A percentile compares a stretch with the other conserved stretches of the same genome.
Conservation (phyloP, 225 moss, liverwort and hornwort species). For the Straminergon stramineum region DNA sequence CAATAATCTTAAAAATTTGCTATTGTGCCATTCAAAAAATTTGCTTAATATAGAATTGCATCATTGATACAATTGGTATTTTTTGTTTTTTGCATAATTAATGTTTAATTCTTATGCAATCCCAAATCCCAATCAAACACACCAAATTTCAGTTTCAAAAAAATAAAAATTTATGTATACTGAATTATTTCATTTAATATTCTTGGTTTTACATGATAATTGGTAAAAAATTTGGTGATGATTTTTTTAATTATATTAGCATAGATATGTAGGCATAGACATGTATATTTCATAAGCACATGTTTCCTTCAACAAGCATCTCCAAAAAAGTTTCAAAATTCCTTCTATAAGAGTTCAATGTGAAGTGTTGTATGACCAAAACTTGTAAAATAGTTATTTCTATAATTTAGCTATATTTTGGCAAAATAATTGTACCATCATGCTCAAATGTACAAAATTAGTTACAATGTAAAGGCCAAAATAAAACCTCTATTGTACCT, state of each 20-base stretch:
- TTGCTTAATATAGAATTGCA: background rate
- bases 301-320: background rate
- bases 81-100: background rate
- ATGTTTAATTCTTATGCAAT: background rate
- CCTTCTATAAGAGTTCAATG: fast-evolving
- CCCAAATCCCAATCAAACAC: background rate
- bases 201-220: background rate
- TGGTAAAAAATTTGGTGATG: background rate
- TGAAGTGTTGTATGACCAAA: fast-evolving
- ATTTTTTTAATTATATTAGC: background rate
- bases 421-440: background rate
- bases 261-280: background rate
- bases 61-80: background rate
- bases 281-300: too few species aligned
- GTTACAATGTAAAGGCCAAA: background rate
- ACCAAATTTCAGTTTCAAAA: background rate
- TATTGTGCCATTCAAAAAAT: background rate
- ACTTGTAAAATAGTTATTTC: background rate
- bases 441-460: background rate
- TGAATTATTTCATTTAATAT: too few species aligned
- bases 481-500: too few species aligned
- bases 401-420: background rate
- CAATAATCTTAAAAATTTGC: background rate
- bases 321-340: background rate
- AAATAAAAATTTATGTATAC: too few species aligned